Evolutionary conservation across 2,329 filamentous ascomycete species (phyloP).

Genomic region (Paraphoma sp.): DNA sequence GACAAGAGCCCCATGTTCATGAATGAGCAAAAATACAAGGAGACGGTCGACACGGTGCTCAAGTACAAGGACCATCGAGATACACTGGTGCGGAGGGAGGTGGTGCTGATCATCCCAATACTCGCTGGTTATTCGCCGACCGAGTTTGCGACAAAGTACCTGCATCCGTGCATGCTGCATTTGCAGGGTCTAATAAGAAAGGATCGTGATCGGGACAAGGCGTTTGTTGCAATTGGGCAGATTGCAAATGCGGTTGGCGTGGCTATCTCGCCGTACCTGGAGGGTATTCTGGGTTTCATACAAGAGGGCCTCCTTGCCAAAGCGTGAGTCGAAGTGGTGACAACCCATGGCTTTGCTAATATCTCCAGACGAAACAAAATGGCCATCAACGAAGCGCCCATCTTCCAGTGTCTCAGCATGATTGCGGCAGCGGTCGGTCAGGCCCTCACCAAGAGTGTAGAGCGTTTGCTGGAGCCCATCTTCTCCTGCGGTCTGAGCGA

Average conservation of each 20-base stretch:
- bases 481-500: slow-evolving; percentile 95
- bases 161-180: slow-evolving; percentile 97
- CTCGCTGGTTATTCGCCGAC: slow-evolving; percentile 90
- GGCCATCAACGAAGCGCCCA: slow-evolving; percentile 69
- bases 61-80: slow-evolving; percentile 94
- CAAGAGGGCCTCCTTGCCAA: slow-evolving; percentile 86
- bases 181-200: slow-evolving; percentile 92
- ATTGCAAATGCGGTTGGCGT: slow-evolving; percentile 96
- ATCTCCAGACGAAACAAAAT: slow-evolving; percentile 57
- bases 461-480: slow-evolving; percentile 91
- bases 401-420: slow-evolving; percentile 98
- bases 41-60: slow-evolving; percentile 90
- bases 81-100: slow-evolving; percentile 82
- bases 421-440: slow-evolving; percentile 94
- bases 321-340: slow-evolving; percentile 50
- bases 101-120: slow-evolving; percentile 89
- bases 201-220: slow-evolving; percentile 87
- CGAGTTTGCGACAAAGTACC: slow-evolving; percentile 84
- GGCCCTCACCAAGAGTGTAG: slow-evolving; percentile 97
- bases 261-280: slow-evolving; percentile 91
- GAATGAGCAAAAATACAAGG: slow-evolving; percentile 85
- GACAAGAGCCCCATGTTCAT: slow-evolving; percentile 99
- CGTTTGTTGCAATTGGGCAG: slow-evolving; percentile 94
- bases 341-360: no score
- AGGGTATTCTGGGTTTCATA: slow-evolving; percentile 92